Percentiles rank a stretch among this genome's conserved stretches.
Conservation (phyloP, 805 yeast species). For the Pichia rugopelliculosa region DNA sequence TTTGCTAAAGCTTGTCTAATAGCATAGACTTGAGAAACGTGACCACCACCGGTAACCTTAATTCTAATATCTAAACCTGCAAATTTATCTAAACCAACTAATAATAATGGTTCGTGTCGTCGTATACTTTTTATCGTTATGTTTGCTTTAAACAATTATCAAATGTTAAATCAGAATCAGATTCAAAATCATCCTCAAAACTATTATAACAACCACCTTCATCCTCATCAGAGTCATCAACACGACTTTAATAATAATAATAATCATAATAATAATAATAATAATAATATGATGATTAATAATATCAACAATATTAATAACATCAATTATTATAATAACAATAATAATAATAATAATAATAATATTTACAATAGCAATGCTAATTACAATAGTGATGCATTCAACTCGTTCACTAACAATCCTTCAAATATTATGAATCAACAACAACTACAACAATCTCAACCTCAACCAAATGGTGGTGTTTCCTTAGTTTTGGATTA, state of each 20-base stretch:
- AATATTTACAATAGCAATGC: not conserved
- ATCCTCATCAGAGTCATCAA: not conserved
- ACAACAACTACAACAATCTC: not conserved
- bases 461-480: constrained; percentile 49
- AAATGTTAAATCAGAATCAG: not conserved
- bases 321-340: not conserved
- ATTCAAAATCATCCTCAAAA: not conserved
- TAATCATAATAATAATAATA: not conserved
- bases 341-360: not conserved
- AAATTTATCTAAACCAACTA: constrained; percentile 98
- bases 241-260: not conserved
- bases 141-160: not conserved
- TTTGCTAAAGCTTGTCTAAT: constrained; percentile 99
- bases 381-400: not conserved
- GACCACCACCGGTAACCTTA: constrained; percentile 99
- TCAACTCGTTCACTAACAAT: not conserved
- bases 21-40: constrained; percentile 99
- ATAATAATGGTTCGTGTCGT: constrained; percentile 85
- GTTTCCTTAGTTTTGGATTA: constrained; percentile 74
- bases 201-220: not conserved
- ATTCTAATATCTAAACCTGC: constrained; percentile 98
- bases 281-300: not conserved
- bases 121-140: not conserved
- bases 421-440: not conserved
- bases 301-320: not conserved